Evolutionary conservation across 2,329 filamentous ascomycete species (phyloP).

Genomic region (Talaromyces marneffei): DNA sequence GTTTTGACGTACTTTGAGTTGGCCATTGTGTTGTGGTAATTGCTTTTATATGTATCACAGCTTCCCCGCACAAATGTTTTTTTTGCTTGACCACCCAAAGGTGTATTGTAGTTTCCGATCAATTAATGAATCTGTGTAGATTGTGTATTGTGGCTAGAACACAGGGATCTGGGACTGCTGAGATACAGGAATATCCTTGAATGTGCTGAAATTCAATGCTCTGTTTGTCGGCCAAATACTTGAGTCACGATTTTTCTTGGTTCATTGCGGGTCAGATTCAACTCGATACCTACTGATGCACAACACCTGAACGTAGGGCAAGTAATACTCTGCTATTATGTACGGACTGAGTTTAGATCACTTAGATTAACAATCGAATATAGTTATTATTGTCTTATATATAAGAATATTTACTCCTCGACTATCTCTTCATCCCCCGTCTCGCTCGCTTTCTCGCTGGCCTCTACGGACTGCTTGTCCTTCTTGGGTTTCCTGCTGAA

Average conservation of each 20-base stretch:
- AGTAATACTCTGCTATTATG: no score
- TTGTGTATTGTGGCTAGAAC: not conserved
- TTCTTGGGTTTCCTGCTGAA: slow-evolving; percentile 45
- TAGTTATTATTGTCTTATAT: not conserved
- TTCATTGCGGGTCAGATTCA: not conserved
- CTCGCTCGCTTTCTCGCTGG: slow-evolving; percentile 40
- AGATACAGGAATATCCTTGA: not conserved
- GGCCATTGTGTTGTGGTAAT: slow-evolving; percentile 23
- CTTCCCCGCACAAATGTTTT: slow-evolving; percentile 4
- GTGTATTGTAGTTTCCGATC: not conserved
- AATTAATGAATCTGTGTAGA: not conserved
- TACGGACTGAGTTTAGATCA: not conserved
- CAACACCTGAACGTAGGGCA: not conserved
- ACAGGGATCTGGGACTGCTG: not conserved
- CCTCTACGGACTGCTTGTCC: slow-evolving; percentile 39
- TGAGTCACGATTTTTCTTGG: slow-evolving; percentile 1
- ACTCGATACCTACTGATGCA: not conserved
- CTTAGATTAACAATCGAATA: not conserved
- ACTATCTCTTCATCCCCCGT: slow-evolving; percentile 37
- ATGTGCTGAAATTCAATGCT: not conserved
- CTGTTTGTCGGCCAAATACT: not conserved
- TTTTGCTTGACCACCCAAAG: not conserved
- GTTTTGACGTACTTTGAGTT: slow-evolving; percentile 33
- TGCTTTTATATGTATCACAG: not conserved
- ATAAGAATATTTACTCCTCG: slow-evolving; percentile 14